phyloP scores from a whole-genome alignment of 305 asterid genomes.

The Rubia peregrina region DNA sequence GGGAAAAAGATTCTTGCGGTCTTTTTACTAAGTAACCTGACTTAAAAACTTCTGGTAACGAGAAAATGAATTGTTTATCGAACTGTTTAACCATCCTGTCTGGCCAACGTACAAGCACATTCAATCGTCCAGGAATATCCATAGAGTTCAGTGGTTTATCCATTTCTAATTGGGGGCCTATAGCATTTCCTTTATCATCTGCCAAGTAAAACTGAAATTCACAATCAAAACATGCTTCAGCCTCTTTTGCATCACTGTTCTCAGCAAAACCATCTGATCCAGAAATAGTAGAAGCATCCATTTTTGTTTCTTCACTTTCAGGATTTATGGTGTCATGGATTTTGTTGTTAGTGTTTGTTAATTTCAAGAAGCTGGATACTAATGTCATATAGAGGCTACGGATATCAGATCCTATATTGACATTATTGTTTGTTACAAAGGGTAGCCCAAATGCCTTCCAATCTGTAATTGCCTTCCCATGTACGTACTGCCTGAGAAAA shows the following conservation, averaged over 20 bases:
- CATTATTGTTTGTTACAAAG: slow-evolving; percentile 42
- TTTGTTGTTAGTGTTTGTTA: slow-evolving; percentile 28
- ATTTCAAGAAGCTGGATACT: slow-evolving; percentile 51
- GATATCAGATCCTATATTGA: slow-evolving; percentile 55
- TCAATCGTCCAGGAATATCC: slow-evolving; percentile 37
- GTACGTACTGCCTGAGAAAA: slow-evolving; percentile 40
- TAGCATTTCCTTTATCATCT: slow-evolving; percentile 53
- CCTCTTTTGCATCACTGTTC: slow-evolving; percentile 36
- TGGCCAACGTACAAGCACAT: slow-evolving; percentile 76
- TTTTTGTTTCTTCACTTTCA: slow-evolving; percentile 31
- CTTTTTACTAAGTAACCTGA: slow-evolving; percentile 50
- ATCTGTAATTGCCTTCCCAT: slow-evolving; percentile 36
- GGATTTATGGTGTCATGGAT: slow-evolving; percentile 23
- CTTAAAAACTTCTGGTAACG: slow-evolving; percentile 71
- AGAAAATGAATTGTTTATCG: slow-evolving; percentile 41
- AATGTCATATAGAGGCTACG: slow-evolving; percentile 41
- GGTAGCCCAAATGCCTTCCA: slow-evolving; percentile 82
- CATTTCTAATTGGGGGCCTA: slow-evolving; percentile 42
- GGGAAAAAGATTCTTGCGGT: slow-evolving; percentile 78
- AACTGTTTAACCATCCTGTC: slow-evolving; percentile 43
- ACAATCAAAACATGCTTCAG: slow-evolving; percentile 29
- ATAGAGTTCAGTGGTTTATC: slow-evolving; percentile 44
- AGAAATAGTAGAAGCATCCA: slow-evolving; percentile 28
- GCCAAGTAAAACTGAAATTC: slow-evolving; percentile 58
- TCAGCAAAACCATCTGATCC: slow-evolving; percentile 29